Evolutionary conservation across 768 basidiomycete species (phyloP), one percentile per base, ranked within the genome.

Genomic region (Hygrocybe punicea): DNA sequence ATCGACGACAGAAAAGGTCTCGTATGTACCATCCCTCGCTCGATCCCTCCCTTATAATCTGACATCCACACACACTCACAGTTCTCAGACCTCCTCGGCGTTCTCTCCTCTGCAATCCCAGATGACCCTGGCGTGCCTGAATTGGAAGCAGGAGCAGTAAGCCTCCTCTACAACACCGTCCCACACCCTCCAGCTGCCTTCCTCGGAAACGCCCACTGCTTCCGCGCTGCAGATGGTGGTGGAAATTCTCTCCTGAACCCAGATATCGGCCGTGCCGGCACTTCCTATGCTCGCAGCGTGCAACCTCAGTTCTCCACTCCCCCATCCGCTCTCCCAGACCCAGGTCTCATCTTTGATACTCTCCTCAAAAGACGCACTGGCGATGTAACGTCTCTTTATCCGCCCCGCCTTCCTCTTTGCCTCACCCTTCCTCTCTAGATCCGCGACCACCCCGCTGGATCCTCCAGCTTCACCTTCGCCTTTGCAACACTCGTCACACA

Each of bases 401-500:
- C n/a, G n/a, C 56, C 69, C 65, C 13, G 69, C 66, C 40, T 62
- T 61, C 1, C 58, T 66, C 33, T 58, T 69, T 49, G n/a, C 63
- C 63, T 39, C 63, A 66, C n/a, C 58, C 45, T 59, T 64, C 65
- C 65, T 62, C 39, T 56, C 7, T 60, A 76, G 65, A 73, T 71
- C 57, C 58, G 69, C 44, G 65, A 73, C 17, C 84, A 85, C 63
- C 74, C 79, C 2, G 79, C 77, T 6, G 87, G 86, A 23, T 76
- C 84, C 58, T 86, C 84, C 16, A 81, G 77, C 62, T 62, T 85
- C 45, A 81, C 83, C 62, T 88, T 87, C 61, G 83, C 86, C 2
- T 86, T 85, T 60, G 87, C 86, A 2, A 74, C 83, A 33, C 69
- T 87, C 36, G 76, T 87, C 56, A 85, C 81, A 48, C 86, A 87